Base-by-base conservation (phyloP, 169 alveolate genomes). In the Eimeria necatrix region DNA sequence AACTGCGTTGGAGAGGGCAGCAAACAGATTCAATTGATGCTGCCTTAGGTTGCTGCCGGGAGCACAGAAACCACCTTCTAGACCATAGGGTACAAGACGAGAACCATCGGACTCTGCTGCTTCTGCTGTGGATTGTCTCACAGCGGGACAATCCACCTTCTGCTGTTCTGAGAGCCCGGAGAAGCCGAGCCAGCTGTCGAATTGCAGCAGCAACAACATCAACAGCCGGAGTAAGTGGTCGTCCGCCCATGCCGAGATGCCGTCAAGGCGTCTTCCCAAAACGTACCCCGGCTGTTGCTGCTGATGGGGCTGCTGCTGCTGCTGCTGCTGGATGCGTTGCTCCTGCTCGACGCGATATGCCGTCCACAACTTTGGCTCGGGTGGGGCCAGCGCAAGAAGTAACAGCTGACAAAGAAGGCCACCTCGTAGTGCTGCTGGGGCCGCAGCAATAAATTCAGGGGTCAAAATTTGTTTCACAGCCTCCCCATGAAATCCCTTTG, bases 181-280 rank as follows among this genome's bases (percentile, higher is more conserved):
- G 20, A 74, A 74, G 49, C 95, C 95, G 4, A 22, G 76, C 95
- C 95, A 91, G 60, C 84, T 32, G 56, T 91, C 95, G 49, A 91
- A 91, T 53, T 56, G 52, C 51, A 91, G 70, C 64, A 91, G 89
- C 32, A 68, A 32, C 76, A 48, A 81, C 91, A 91, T 24, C 49
- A 91, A 83, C 48, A 91, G 81, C 78, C 71, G 91, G 48, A 91
- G 89, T 52, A 91, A 56, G 41, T 91, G 95, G n/a, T 68, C 73
- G 53, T 91, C 95, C 4, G 95, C 95, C 16, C 68, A 32, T 46
- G 80, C 68, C 32, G 81, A 12, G 24, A 64, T 52, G 78, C 91
- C 91, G 41, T 84, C 76, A 3, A 84, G 78, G 59, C 91, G 73
- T 24, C 41, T 24, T 22, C 76, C 91, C 61, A 59, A 56, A 41